These are phyloP conservation scores for Salix koriyanagi DNA, from an alignment of 345 rosid species.

Conservation along the genomic window DNA sequence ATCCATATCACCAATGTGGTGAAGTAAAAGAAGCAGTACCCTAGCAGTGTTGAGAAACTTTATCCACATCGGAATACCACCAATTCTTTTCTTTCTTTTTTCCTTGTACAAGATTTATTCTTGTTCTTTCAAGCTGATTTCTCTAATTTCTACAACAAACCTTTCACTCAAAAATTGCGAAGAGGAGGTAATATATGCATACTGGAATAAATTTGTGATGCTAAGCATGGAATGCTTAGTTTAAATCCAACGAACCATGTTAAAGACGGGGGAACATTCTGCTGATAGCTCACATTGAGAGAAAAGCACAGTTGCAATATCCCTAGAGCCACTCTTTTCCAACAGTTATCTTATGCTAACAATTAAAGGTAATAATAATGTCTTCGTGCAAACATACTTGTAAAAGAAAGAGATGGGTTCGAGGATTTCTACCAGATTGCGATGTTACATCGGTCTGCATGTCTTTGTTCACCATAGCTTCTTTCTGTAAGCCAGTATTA, in stretches of 20 bases:
- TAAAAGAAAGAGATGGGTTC: neutral
- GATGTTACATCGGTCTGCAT: constrained; percentile 6
- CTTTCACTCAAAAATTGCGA: neutral
- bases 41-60: neutral
- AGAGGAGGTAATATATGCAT: neutral
- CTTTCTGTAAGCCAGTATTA: constrained; percentile 20
- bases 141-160: neutral
- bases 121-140: neutral
- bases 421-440: constrained; percentile 13
- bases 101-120: neutral
- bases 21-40: neutral
- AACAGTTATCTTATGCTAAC: neutral
- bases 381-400: neutral
- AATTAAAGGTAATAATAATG: neutral
- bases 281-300: neutral
- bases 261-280: neutral
- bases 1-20: neutral
- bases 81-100: neutral
- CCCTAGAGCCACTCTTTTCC: neutral
- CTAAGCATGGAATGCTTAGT: neutral
- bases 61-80: neutral
- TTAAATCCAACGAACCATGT: neutral
- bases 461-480: constrained; percentile 18
- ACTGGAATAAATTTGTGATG: neutral
- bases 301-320: neutral